A percentile compares a stretch with the other conserved stretches of the same genome.
Evolutionary conservation across 495 filamentous ascomycete genomes (phyloP).

Genomic region (Parachaetomium inaequale): DNA sequence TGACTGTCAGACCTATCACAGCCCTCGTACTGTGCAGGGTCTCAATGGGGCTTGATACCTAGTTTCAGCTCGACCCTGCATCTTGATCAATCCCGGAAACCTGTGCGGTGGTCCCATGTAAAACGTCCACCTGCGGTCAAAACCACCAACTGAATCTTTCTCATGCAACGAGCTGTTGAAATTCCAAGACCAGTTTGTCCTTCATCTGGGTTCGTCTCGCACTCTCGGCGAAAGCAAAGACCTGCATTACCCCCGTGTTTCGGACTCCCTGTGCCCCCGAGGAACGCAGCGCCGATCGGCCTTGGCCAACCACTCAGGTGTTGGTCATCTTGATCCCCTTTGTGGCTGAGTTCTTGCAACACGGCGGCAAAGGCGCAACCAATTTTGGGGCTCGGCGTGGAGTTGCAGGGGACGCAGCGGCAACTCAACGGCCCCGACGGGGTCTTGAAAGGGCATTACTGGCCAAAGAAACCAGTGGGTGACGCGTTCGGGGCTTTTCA

Average conservation of each 20-base stretch:
- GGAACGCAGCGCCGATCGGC: conserved; percentile 11
- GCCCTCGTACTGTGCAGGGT: too few species aligned
- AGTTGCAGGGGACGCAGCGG: background rate
- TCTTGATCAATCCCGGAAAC: background rate
- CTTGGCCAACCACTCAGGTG: conserved; percentile 21
- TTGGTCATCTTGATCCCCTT: conserved; percentile 13
- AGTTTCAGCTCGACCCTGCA: conserved; percentile 3
- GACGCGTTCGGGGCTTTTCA: background rate
- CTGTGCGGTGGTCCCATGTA: background rate
- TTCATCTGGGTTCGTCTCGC: background rate
- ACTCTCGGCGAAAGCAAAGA: background rate
- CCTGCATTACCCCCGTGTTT: conserved; percentile 1
- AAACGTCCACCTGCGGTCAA: background rate
- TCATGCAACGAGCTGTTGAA: background rate
- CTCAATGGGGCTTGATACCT: background rate
- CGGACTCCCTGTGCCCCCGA: background rate
- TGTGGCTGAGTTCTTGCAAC: conserved; percentile 22
- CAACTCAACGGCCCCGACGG: background rate
- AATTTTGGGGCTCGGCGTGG: conserved; percentile 1
- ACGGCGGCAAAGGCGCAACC: conserved; percentile 17
- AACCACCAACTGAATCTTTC: background rate
- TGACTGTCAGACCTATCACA: too few species aligned
- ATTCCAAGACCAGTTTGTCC: background rate
- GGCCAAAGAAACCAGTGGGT: background rate
- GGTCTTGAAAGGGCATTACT: background rate